phyloP scores from a whole-genome alignment of 2,329 filamentous ascomycete genomes.

The Seiridium cupressi region DNA sequence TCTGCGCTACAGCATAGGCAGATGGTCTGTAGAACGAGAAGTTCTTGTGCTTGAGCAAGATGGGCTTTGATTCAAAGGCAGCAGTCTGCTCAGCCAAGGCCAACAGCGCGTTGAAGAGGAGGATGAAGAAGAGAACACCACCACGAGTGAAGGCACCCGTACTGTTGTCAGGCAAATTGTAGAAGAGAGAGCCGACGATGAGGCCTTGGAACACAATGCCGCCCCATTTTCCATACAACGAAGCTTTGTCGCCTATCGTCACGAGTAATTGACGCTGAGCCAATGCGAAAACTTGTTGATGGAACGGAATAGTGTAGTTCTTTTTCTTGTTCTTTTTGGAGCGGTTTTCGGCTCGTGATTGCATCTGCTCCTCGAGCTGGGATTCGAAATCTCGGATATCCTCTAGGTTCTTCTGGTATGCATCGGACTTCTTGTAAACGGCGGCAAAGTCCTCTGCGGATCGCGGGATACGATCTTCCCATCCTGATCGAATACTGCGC shows the following conservation, averaged over 20 bases:
- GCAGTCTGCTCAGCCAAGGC: slow-evolving; percentile 58
- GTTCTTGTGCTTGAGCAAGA: slow-evolving; percentile 66
- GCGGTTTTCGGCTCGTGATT: slow-evolving; percentile 35
- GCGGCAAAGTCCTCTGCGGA: background rate
- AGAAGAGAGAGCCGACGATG: slow-evolving; percentile 25
- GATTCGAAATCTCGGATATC: slow-evolving; percentile 54
- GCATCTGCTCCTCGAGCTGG: slow-evolving; percentile 36
- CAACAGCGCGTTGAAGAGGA: slow-evolving; percentile 60
- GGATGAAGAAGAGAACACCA: slow-evolving; percentile 58
- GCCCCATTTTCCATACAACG: slow-evolving; percentile 24
- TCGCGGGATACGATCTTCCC: slow-evolving; percentile 44
- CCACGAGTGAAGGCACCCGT: slow-evolving; percentile 56
- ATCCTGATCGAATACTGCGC: slow-evolving; percentile 64
- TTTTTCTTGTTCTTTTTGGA: slow-evolving; percentile 40
- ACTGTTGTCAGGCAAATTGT: slow-evolving; percentile 24
- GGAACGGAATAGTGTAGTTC: slow-evolving; percentile 44
- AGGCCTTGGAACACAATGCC: slow-evolving; percentile 25
- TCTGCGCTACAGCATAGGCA: slow-evolving; percentile 45
- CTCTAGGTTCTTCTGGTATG: slow-evolving; percentile 35
- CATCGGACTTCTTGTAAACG: background rate
- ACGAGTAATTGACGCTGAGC: slow-evolving; percentile 29
- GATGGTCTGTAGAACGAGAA: slow-evolving; percentile 66
- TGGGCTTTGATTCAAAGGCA: slow-evolving; percentile 59
- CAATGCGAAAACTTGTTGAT: slow-evolving; percentile 43
- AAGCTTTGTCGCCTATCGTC: slow-evolving; percentile 24